These are phyloP conservation scores for Chaetomiaceae sp. DNA, from an alignment of 2,329 filamentous ascomycete genomes.

Conservation along the genomic window DNA sequence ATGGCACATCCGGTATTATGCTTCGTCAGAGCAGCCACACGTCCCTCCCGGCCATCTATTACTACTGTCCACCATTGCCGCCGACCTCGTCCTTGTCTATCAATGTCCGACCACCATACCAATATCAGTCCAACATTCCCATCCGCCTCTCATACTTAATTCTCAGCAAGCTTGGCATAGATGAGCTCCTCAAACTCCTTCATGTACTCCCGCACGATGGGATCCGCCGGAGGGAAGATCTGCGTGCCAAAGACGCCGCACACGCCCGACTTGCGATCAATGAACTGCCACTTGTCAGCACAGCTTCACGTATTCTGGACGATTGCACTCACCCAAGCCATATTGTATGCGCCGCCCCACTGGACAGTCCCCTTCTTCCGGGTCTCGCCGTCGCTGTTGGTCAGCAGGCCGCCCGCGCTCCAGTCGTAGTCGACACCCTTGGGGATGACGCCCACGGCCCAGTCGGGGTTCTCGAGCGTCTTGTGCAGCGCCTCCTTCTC, in stretches of 20 bases:
- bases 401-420: conserved; percentile 26
- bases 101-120: too few species aligned
- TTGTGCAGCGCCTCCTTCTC: conserved; percentile 18
- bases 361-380: conserved; percentile 24
- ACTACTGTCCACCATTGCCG: too few species aligned
- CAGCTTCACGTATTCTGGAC: background rate
- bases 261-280: conserved; percentile 27
- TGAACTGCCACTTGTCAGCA: conserved; percentile 18
- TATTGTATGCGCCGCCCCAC: conserved; percentile 28
- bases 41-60: too few species aligned
- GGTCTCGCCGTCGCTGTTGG: conserved; percentile 17
- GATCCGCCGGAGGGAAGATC: conserved; percentile 15
- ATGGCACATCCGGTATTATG: too few species aligned
- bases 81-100: too few species aligned
- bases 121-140: too few species aligned
- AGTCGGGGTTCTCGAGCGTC: conserved; percentile 18
- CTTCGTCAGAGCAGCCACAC: too few species aligned
- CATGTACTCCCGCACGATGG: conserved; percentile 13
- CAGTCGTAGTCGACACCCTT: conserved; percentile 25
- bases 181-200: conserved; percentile 23
- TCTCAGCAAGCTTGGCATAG: conserved; percentile 14
- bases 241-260: conserved; percentile 29
- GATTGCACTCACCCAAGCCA: conserved; percentile 24
- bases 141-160: too few species aligned
- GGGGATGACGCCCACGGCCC: conserved; percentile 26